Base-by-base conservation (phyloP, 768 basidiomycete species). In the Naematelia encephala region DNA sequence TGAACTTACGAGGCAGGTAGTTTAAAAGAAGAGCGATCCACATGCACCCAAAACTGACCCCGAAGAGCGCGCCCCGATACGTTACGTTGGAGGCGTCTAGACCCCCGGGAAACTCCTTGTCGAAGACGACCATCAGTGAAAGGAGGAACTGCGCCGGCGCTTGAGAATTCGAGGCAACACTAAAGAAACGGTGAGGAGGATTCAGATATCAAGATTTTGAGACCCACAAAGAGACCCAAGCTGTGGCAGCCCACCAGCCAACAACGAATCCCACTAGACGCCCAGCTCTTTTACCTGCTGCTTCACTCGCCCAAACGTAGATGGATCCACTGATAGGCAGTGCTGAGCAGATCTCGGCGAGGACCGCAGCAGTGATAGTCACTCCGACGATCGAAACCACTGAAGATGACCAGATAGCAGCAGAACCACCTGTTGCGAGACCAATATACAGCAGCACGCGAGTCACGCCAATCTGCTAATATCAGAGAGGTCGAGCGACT, bases 241-340 rank as follows among this genome's bases (percentile, higher is more conserved):
- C n/a, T n/a, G n/a, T n/a, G n/a, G n/a, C 19, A 5, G 89, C 82
- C 91, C 91, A 94, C 88, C 89, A 94, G 27, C 91, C 91, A 14
- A 63, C 50, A 50, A 63, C 48, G 30, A 45, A 45, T 14, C 59
- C 62, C 22, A 63, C 61, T 19, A 63, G 56, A 53, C 91, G 82
- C 1, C 86, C 90, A 68, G 89, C 86, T 66, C 89, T 90, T 4
- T 86, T 86, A 1, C 91, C 91, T 3, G 90, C 91, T 69, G 90
- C 90, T 72, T 91, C 91, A 16, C 90, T 91, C 0, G 90, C 89
- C 91, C 91, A 94, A 50, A 91, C 86, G 76, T 93, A 94, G 74
- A 96, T 93, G 5, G 90, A 92, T 2, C 91, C 91, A 3, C n/a
- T 19, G 44, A 46, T n/a, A n/a, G 49, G 49, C 21, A 51, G 26